Evolutionary conservation across 306 rosid genomes (phyloP), one percentile per base, ranked within the genome.

Genomic region (Prunus davidiana): DNA sequence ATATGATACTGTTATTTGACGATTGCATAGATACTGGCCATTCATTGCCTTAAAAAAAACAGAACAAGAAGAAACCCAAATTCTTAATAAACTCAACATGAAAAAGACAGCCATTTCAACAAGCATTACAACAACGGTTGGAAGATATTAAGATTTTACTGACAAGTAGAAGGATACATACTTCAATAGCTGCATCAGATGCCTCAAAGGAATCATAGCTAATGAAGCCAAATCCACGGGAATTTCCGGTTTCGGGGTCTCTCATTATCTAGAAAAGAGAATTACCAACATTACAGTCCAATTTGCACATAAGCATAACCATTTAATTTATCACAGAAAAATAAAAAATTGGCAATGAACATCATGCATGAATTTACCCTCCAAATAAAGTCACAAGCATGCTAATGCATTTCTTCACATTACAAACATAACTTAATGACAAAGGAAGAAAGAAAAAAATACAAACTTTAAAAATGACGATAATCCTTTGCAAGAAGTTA

Each of bases 131-230:
- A 8, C 50, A 45, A 50, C 24, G 64, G 55, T 50, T 22, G 16
- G 47, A 28, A 14, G 67, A 67, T 22, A 46, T 66, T 16, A 12
- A 34, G 34, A 51, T 11, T 38, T 12, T 13, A 72, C 63, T 27
- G 20, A 71, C 65, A 56, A 43, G 7, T 7, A 34, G 20, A 67
- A 58, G 64, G 43, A 63, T 12, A 19, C 84, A 63, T 79, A 92
- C 99, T 97, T 96, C 99, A 75, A 96, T 96, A 34, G 99, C 99
- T 5, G 98, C 84, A 89, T 96, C 98, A 64, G 99, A 96, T 79
- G 99, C 99, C 80, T 96, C 99, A 58, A 96, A 96, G 25, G 97
- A 96, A 82, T 96, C 99, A 56, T 96, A 96, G 87, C 99, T 96
- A 71, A 96, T 88, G 82, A 92, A 96, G 78, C 99, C 99, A 88